phyloP scores from a whole-genome alignment of 1,284 basidiomycete species.

The Naganishia liquefaciens region DNA sequence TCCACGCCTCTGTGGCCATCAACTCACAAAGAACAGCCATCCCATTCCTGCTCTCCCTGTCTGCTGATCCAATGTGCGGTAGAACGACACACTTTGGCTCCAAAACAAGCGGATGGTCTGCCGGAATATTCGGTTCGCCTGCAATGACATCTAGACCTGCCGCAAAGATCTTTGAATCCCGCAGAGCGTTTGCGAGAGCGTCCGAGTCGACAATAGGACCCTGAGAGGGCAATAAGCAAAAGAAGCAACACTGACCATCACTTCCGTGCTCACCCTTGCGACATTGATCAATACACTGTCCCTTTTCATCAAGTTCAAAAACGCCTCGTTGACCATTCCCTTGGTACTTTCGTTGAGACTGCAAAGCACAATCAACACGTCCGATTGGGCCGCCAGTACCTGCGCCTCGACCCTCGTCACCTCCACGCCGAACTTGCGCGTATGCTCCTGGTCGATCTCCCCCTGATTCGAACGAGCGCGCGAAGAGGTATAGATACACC shows the following conservation, averaged over 20 bases:
- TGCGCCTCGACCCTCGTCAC: conserved; percentile 67
- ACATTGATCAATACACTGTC: conserved; percentile 78
- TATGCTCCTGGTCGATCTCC: conserved; percentile 61
- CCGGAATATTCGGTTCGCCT: conserved; percentile 76
- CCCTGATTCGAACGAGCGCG: conserved; percentile 46
- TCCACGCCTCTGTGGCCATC: not conserved
- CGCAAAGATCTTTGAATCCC: conserved; percentile 76
- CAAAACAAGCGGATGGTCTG: conserved; percentile 75
- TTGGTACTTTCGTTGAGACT: conserved; percentile 72
- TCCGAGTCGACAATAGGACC: conserved; percentile 79
- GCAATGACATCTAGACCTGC: conserved; percentile 93
- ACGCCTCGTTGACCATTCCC: conserved; percentile 69
- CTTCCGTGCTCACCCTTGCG: conserved; percentile 61
- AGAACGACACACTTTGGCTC: conserved; percentile 73
- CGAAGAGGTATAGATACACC: conserved; percentile 45
- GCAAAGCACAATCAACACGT: conserved; percentile 80
- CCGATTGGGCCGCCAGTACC: conserved; percentile 70
- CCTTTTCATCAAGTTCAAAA: conserved; percentile 81
- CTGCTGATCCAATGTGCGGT: conserved; percentile 89
- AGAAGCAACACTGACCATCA: not conserved
- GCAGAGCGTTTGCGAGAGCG: conserved; percentile 77
- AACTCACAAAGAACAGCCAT: conserved; percentile 70
- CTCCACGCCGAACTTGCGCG: conserved; percentile 58
- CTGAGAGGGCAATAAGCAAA: conserved; percentile 33
- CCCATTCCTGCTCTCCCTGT: conserved; percentile 74